Percentiles rank a stretch among this genome's conserved stretches.
phyloP scores from a whole-genome alignment of 2,329 filamentous ascomycete species.

The Dothiorella sarmentorum region DNA sequence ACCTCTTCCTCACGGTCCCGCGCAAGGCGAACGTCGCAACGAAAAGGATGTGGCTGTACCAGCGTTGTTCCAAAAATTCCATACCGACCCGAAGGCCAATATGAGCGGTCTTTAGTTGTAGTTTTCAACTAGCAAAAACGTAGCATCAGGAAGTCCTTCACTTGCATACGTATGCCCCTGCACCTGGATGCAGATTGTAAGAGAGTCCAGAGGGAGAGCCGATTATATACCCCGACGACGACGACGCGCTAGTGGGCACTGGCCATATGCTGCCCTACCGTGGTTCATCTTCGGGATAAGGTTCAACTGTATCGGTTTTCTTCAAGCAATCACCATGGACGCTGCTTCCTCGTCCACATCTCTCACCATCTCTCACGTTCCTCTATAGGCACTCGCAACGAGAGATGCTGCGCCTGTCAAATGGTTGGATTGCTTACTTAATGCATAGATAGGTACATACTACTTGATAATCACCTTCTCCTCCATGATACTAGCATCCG shows the following conservation, averaged over 20 bases:
- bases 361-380: too few species aligned
- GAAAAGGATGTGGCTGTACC: neutral
- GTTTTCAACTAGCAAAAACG: conserved; percentile 92
- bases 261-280: too few species aligned
- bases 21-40: neutral
- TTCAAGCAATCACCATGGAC: too few species aligned
- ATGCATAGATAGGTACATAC: neutral
- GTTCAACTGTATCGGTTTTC: too few species aligned
- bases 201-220: neutral
- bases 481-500: too few species aligned
- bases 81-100: conserved; percentile 65
- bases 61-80: conserved; percentile 72
- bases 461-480: neutral
- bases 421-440: too few species aligned
- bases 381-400: too few species aligned
- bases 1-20: conserved; percentile 1
- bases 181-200: conserved; percentile 54
- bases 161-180: conserved; percentile 78
- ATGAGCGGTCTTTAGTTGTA: conserved; percentile 74
- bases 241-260: too few species aligned
- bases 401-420: too few species aligned
- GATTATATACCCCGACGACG: neutral
- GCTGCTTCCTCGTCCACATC: too few species aligned
- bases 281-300: too few species aligned
- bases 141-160: conserved; percentile 85